Evolutionary conservation across 2,329 filamentous ascomycete species (phyloP).

Genomic region (Colletotrichum salicis): DNA sequence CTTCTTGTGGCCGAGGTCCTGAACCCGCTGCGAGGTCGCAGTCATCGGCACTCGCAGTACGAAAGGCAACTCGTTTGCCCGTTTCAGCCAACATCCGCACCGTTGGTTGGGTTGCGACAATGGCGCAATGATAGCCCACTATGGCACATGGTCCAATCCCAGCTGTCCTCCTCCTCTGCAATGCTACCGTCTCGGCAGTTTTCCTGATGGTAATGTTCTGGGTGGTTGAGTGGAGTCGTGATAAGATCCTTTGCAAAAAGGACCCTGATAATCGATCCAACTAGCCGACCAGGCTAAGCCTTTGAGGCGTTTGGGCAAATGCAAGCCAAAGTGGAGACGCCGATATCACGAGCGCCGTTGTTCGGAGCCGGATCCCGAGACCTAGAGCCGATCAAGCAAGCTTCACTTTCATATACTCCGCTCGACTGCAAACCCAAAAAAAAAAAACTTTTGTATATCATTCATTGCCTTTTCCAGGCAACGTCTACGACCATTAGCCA

Average conservation of each 20-base stretch:
- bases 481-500: not conserved
- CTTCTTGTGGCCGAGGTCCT: not conserved
- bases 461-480: not conserved
- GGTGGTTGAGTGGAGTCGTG: not conserved
- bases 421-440: constrained; percentile 24
- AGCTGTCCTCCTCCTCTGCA: constrained; percentile 14
- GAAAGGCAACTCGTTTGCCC: not conserved
- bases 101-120: constrained; percentile 22
- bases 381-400: not conserved
- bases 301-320: constrained; percentile 4
- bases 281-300: constrained; percentile 15
- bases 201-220: constrained; percentile 3
- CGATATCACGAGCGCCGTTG: not conserved
- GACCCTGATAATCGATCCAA: not conserved
- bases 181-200: not conserved
- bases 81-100: constrained; percentile 19
- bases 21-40: constrained; percentile 12
- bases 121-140: constrained; percentile 32
- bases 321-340: not conserved
- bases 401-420: not conserved
- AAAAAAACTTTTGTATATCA: constrained; percentile 15
- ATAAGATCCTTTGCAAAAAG: not conserved
- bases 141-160: constrained; percentile 24
- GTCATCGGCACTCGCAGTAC: not conserved
- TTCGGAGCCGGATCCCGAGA: constrained; percentile 1